Conservation (phyloP, 176 grass and related monocot species). For the Juncus inflexus region DNA sequence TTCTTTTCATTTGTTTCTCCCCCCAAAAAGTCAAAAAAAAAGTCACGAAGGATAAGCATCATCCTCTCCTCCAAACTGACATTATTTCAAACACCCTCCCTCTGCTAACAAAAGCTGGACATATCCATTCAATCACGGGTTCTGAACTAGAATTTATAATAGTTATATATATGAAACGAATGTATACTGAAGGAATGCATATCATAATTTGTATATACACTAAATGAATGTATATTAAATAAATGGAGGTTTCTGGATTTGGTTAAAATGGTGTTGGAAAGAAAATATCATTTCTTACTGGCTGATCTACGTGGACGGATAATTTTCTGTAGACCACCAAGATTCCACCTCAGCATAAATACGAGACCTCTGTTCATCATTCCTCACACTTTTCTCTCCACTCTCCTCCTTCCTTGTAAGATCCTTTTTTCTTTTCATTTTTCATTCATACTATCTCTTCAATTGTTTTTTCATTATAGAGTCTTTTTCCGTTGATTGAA, state of each 20-base stretch:
- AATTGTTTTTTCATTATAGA: conserved; percentile 2
- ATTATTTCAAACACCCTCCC: neutral
- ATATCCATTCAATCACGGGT: too few species aligned
- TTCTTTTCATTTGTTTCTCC: neutral
- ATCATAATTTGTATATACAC: too few species aligned
- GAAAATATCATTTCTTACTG: conserved; percentile 8
- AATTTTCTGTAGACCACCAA: neutral
- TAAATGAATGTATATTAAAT: too few species aligned
- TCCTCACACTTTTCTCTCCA: conserved; percentile 1
- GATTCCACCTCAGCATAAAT: conserved; percentile 11
- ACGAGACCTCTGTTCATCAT: neutral
- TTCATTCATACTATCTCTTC: neutral
- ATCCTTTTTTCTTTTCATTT: conserved; percentile 17
- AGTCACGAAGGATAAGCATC: too few species aligned
- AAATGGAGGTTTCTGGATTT: too few species aligned
- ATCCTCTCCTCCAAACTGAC: neutral
- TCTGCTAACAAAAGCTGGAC: neutral
- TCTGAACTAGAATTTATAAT: neutral
- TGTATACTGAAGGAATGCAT: too few species aligned
- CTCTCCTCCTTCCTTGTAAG: conserved; percentile 6
- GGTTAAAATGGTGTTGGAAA: too few species aligned
- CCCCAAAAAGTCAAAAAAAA: neutral
- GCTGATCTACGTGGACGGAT: neutral
- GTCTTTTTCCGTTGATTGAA: conserved; percentile 6
- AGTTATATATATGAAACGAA: too few species aligned